Evolutionary conservation across 345 rosid species (phyloP), one percentile per base, ranked within the genome.

Genomic region (Citrus australasica): DNA sequence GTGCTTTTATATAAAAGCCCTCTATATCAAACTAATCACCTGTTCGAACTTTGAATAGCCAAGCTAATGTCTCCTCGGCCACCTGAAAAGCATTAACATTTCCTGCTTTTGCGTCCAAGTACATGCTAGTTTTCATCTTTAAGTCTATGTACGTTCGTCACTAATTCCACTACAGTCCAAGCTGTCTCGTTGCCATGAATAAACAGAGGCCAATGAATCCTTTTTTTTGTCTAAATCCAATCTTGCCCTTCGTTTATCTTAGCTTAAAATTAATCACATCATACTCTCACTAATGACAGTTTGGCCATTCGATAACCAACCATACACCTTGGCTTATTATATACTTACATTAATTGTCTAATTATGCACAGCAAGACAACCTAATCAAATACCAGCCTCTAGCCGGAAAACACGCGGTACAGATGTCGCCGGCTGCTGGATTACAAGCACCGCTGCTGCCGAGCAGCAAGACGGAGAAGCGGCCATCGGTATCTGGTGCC

Each of bases 401-500:
- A 14, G 40, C 78, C 59, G 72, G 80, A 72, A 73, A 22, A 24
- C 46, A 58, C 40, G 16, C 66, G 17, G 64, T 46, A 33, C 62
- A 17, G 7, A 92, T 93, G 97, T 82, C 92, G 33, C 90, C 89
- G 72, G 82, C 83, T 10, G 71, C 79, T 17, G 85, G 85, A 58
- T 63, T 69, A 13, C 42, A 85, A 9, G 76, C 70, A 9, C 93
- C 92, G 33, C 92, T 95, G 46, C 89, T 93, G 37, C 89, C 88
- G 2, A 85, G 83, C 33, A 73, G 66, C 63, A 80, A 80, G 76
- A 67, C 69, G 0, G 79, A 32, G 77, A 84, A 79, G 71, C 85
- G 73, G 25, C 87, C 88, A 0, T 92, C 96, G 1, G 79, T 93
- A 16, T 68, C 88, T 0, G 97, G 99, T 13, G 98, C 98, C 0